A percentile compares a stretch with the other conserved stretches of the same genome.
These are phyloP conservation scores for Yamadazyma pseudoaaseri DNA, from an alignment of 1,139 yeast genomes.

Conservation along the genomic window DNA sequence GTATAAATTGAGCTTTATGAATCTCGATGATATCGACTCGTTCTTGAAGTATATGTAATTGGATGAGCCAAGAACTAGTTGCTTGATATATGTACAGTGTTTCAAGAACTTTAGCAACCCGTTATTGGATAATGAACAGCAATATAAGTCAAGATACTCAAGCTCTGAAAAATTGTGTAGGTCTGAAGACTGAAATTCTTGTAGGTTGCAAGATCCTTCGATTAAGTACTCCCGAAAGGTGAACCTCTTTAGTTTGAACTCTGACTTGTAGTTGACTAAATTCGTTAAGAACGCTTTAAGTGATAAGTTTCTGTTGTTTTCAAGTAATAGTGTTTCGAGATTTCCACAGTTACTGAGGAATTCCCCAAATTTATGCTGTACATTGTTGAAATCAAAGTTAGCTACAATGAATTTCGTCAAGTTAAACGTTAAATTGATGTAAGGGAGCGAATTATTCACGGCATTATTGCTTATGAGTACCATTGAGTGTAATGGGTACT, in stretches of 20 bases:
- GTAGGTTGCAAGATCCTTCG: conserved; percentile 19
- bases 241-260: conserved; percentile 25
- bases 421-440: conserved; percentile 19
- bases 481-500: conserved; percentile 10
- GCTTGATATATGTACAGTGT: conserved; percentile 17
- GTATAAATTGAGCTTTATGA: conserved; percentile 18
- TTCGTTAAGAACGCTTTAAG: conserved; percentile 30
- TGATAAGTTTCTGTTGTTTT: conserved; percentile 32
- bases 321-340: conserved; percentile 27
- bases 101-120: conserved; percentile 32
- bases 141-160: conserved; percentile 33
- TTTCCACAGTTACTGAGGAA: conserved; percentile 22
- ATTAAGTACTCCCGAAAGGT: conserved; percentile 28
- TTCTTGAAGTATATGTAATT: conserved; percentile 27
- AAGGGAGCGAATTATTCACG: conserved; percentile 14
- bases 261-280: conserved; percentile 29
- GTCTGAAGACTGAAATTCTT: conserved; percentile 24
- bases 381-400: conserved; percentile 30
- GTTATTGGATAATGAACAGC: conserved; percentile 29
- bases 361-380: conserved; percentile 28
- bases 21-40: conserved; percentile 21
- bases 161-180: conserved; percentile 25
- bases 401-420: conserved; percentile 27
- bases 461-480: conserved; percentile 28
- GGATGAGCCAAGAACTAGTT: conserved; percentile 32